Percentiles rank a stretch among this genome's conserved stretches.
phyloP scores from a whole-genome alignment of 345 rosid species.

The Nasturtium officinale region DNA sequence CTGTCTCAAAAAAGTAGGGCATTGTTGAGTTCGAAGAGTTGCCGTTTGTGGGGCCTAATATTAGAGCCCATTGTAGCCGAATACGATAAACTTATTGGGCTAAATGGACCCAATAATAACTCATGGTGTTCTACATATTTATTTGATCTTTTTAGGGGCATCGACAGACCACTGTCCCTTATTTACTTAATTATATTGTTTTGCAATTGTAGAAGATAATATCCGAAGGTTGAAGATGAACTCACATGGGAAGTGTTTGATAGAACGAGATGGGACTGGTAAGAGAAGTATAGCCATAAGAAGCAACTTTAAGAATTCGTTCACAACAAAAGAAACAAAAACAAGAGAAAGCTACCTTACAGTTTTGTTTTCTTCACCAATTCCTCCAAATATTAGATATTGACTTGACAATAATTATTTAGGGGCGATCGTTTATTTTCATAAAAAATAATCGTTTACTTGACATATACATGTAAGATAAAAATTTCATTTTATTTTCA shows the following conservation, averaged over 20 bases:
- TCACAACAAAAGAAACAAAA: conserved; percentile 39
- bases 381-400: conserved; percentile 30
- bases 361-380: conserved; percentile 25
- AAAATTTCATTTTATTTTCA: neutral
- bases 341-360: conserved; percentile 51
- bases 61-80: conserved; percentile 21
- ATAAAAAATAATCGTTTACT: neutral
- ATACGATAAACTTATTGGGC: conserved; percentile 28
- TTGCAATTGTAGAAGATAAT: conserved; percentile 9
- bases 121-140: neutral
- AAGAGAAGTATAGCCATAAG: conserved; percentile 48
- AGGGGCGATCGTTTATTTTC: neutral
- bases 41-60: conserved; percentile 31
- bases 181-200: neutral
- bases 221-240: conserved; percentile 1
- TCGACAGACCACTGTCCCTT: neutral
- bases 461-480: neutral
- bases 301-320: conserved; percentile 51
- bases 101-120: conserved; percentile 21
- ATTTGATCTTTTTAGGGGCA: neutral
- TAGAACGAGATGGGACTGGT: conserved; percentile 43
- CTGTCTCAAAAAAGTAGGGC: conserved; percentile 20
- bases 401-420: conserved; percentile 25
- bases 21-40: conserved; percentile 22
- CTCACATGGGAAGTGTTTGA: conserved; percentile 29